Evolutionary conservation across 306 rosid genomes (phyloP).

Genomic region (Malus fusca): DNA sequence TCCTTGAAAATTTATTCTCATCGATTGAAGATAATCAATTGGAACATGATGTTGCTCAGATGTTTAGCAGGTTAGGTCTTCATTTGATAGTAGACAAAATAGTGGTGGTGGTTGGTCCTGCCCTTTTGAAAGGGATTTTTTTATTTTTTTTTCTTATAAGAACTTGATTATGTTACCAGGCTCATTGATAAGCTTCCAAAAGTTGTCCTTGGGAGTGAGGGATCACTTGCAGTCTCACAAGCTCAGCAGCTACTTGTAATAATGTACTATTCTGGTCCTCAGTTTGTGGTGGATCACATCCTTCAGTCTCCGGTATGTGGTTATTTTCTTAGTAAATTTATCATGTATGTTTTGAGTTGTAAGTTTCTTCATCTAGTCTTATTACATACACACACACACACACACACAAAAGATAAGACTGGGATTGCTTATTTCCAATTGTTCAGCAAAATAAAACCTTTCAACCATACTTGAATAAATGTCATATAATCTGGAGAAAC

Average conservation of each 20-base stretch:
- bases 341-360: neutral
- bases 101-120: neutral
- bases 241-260: conserved; percentile 64
- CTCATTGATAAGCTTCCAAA: conserved; percentile 83
- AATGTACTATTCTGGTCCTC: conserved; percentile 86
- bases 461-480: neutral
- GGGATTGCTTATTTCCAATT: neutral
- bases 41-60: conserved; percentile 48
- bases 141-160: neutral
- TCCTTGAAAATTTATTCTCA: conserved; percentile 49
- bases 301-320: conserved; percentile 79
- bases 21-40: conserved; percentile 32
- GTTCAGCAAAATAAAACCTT: neutral
- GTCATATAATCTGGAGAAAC: neutral
- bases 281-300: conserved; percentile 58
- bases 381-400: too few relatives aligned
- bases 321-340: conserved; percentile 13
- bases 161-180: conserved; percentile 41
- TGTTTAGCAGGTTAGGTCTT: conserved; percentile 58
- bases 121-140: neutral
- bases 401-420: neutral
- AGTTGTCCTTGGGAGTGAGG: conserved; percentile 80
- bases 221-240: conserved; percentile 56
- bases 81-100: conserved; percentile 10
- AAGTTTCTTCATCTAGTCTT: neutral